A percentile compares a stretch with the other conserved stretches of the same genome.
Evolutionary conservation across 208 protist species (phyloP).

Genomic region (Phytomonas francai): DNA sequence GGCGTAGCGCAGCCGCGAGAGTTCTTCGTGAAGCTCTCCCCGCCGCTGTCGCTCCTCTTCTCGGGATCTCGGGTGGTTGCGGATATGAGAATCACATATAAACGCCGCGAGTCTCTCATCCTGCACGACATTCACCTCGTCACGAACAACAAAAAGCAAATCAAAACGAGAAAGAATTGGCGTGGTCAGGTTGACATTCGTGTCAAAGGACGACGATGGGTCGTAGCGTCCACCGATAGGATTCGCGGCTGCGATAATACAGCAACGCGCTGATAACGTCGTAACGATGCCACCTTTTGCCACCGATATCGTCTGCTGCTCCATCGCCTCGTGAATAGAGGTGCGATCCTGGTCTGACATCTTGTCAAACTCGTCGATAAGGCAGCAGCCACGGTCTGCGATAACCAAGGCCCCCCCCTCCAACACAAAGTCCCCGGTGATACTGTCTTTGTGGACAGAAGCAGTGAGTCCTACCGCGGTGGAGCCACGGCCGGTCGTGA

Average conservation of each 20-base stretch:
- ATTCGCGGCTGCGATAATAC: slow-evolving; percentile 99
- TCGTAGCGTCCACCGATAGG: slow-evolving; percentile 97
- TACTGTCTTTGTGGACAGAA: slow-evolving; percentile 95
- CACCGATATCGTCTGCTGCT: slow-evolving; percentile 99
- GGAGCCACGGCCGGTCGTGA: slow-evolving; percentile 98
- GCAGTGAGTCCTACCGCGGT: slow-evolving; percentile 98
- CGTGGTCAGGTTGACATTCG: slow-evolving; percentile 98
- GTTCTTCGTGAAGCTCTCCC: slow-evolving; percentile 42
- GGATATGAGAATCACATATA: slow-evolving; percentile 94
- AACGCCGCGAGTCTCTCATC: slow-evolving; percentile 95
- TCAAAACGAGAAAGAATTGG: slow-evolving; percentile 99
- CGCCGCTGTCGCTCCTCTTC: slow-evolving; percentile 43
- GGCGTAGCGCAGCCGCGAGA: slow-evolving; percentile 50
- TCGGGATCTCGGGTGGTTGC: slow-evolving; percentile 82
- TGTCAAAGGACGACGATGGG: slow-evolving; percentile 88
- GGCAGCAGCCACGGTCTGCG: slow-evolving; percentile 97
- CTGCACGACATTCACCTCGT: slow-evolving; percentile 93
- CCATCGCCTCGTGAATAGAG: slow-evolving; percentile 99
- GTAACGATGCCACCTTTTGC: slow-evolving; percentile 99
- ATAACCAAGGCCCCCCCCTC: slow-evolving; percentile 99
- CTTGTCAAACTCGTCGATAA: slow-evolving; percentile 99
- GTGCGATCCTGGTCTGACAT: slow-evolving; percentile 98
- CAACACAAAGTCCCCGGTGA: slow-evolving; percentile 99
- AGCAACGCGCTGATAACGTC: slow-evolving; percentile 94
- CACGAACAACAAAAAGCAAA: slow-evolving; percentile 91